Conservation (phyloP, 169 alveolate genomes). For the Eimeria maxima region DNA sequence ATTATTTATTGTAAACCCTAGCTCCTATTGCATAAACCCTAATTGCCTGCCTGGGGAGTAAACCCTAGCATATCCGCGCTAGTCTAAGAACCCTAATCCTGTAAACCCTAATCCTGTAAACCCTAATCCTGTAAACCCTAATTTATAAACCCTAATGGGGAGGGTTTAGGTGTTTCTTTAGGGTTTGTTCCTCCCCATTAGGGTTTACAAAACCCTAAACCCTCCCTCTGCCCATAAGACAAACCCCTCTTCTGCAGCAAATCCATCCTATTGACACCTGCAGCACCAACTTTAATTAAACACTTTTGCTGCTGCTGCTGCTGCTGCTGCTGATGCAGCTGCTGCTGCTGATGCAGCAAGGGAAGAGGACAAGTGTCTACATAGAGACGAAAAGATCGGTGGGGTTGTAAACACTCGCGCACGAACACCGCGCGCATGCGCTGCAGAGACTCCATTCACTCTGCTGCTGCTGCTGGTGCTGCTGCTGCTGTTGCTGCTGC, state of each 20-base stretch:
- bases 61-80: no score
- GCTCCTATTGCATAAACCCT: no score
- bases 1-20: no score
- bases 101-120: no score
- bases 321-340: background rate
- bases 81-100: background rate
- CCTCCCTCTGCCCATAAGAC: background rate
- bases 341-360: background rate
- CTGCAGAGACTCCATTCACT: background rate
- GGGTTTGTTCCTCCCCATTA: no score
- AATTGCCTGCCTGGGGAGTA: no score
- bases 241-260: conserved; percentile 49
- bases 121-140: background rate
- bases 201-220: conserved; percentile 2
- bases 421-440: conserved; percentile 34
- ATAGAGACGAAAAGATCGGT: background rate
- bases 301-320: background rate
- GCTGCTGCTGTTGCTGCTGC: background rate
- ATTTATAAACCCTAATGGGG: background rate
- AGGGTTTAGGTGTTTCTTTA: no score
- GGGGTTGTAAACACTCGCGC: background rate
- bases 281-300: conserved; percentile 34
- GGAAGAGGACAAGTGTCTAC: background rate
- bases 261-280: conserved; percentile 75
- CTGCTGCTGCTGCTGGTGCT: conserved; percentile 1